Evolutionary conservation across 2,329 filamentous ascomycete genomes (phyloP), one percentile per base, ranked within the genome.

Genomic region (Fusarium pseudonygamai): DNA sequence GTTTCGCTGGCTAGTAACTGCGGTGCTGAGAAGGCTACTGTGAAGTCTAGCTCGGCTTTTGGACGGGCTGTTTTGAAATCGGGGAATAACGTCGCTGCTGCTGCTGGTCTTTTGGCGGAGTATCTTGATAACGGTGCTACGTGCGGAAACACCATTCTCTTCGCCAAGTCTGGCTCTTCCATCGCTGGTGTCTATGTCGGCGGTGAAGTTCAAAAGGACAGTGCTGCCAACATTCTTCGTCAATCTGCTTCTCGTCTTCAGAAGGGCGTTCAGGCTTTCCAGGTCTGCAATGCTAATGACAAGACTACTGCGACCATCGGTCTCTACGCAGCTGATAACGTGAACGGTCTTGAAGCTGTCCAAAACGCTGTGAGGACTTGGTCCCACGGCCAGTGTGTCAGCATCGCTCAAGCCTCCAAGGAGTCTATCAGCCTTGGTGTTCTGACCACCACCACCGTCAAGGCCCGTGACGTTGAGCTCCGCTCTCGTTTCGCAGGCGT

Each of bases 171-270:
- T 15, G 76, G 76, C 1, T 60, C 69, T 18, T 65, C 71, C 1
- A 56, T 78, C 15, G 74, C 76, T 32, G 76, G 76, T 34, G 39
- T 78, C 2, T 78, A 78, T 13, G 66, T 73, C 2, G 76, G 76
- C 20, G 69, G 73, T 3, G 76, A 78, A 7, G 71, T 76, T 3
- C 76, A 78, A 7, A 78, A 78, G 67, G 26, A n/a, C 3, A 71
- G 76, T 9, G 74, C 73, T 37, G 70, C 74, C 2, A 47, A 24
- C 40, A 43, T 67, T 2, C 58, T 78, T 22, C 72, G 64, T 40
- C 60, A 67, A 36, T 69, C 69, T 40, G 57, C 40, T 26, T 11
- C 57, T 34, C 64, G 63, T 45, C 52, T 78, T 10, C 67, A 67
- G 4, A 69, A 69, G 50, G 76, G 76, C 5, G 55, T 58, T 12